phyloP scores from a whole-genome alignment of 305 asterid genomes.

The Fraxinus paxiana region DNA sequence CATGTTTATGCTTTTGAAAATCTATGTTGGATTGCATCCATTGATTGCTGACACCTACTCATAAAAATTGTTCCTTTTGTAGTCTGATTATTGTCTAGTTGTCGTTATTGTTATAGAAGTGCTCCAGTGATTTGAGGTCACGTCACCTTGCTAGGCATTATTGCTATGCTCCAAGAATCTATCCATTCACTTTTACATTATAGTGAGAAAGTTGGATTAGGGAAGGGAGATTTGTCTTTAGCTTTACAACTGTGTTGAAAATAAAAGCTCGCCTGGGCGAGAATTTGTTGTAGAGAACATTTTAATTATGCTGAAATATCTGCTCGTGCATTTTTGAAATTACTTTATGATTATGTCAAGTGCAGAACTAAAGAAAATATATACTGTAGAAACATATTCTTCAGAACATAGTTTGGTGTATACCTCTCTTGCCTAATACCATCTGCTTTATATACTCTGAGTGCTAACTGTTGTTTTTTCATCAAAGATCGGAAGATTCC shows the following conservation, averaged over 20 bases:
- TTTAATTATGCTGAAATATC: not conserved
- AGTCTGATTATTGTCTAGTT: slow-evolving; percentile 11
- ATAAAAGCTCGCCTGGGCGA: not conserved
- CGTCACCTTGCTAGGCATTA: not conserved
- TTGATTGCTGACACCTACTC: not conserved
- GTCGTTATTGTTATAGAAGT: not conserved
- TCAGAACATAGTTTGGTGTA: not conserved
- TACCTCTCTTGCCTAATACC: slow-evolving; percentile 5
- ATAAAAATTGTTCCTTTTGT: not conserved
- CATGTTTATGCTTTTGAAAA: not conserved
- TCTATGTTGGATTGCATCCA: slow-evolving; percentile 17
- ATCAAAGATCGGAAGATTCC: slow-evolving; percentile 12
- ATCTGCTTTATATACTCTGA: not conserved
- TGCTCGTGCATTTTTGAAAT: slow-evolving; percentile 4
- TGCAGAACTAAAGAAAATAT: not conserved
- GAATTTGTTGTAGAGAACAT: not conserved
- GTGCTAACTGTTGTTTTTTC: slow-evolving; percentile 10
- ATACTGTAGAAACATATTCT: slow-evolving; percentile 9
- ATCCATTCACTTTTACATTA: not conserved
- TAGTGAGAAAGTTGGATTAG: not conserved
- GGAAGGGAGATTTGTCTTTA: not conserved
- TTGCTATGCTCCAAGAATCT: not conserved
- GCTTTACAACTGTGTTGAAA: not conserved
- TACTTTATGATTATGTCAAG: not conserved
- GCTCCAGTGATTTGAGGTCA: not conserved